Base-by-base conservation (phyloP, 805 yeast genomes). In the Lachancea nothofagi region DNA sequence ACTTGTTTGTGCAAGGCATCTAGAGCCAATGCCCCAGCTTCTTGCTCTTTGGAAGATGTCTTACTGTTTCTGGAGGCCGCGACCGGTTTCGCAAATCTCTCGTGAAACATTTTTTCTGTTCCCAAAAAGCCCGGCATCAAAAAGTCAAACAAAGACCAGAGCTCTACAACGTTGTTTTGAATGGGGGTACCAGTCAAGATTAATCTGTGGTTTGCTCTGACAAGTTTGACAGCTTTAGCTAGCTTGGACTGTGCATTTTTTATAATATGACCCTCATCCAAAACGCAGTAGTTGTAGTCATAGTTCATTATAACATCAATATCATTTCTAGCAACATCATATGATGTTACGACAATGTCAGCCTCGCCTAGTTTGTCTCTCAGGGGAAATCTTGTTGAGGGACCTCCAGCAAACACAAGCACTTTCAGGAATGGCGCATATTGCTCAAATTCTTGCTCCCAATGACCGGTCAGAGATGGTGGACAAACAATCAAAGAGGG, bases 51-150 rank as follows among this genome's bases (percentile, higher is more conserved):
- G 0, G 94, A 80, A 2, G 88, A 76, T 0, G 89, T 85, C 58
- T 89, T 90, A 49, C 87, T 80, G 49, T 84, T 86, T 56, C 96
- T 72, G 29, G 95, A 83, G 2, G 95, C 90, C 3, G 97, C 90
- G 59, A 93, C 93, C 2, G 99, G 99, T 55, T 89, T 89, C n/a
- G 97, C 94, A 70, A 90, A 93, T 49, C 89, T 75, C 46, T 90
- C 97, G 54, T 88, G 93, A 67, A 93, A 93, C 36, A 82, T 74
- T 62, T 88, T 90, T 55, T 93, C 98, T 2, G 94, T 80, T 10
- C 99, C 99, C 48, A 93, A 69, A 55, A 93, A 93, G 0, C 99
- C 99, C 2, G 99, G 99, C 99, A 93, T 93, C 61, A 93, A 70
- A 61, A 88, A 93, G 62, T 93, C 98, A 69, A 93, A 93, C 54